A percentile compares a stretch with the other conserved stretches of the same genome.
These are phyloP conservation scores for Sporopachydermia quercuum DNA, from an alignment of 805 yeast species.

Conservation along the genomic window DNA sequence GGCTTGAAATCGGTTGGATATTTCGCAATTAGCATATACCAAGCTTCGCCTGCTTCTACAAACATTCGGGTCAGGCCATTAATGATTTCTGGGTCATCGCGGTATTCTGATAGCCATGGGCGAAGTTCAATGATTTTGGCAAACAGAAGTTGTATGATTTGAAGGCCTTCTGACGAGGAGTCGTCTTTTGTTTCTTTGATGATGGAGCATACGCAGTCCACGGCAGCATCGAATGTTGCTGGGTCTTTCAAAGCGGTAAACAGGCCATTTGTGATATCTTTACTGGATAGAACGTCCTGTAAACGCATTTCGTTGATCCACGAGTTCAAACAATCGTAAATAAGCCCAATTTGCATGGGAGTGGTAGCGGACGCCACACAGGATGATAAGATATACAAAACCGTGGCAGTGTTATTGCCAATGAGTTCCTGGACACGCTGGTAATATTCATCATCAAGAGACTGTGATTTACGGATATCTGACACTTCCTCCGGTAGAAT, in stretches of 20 bases:
- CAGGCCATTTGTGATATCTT: conserved; percentile 44
- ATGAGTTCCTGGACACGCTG: conserved; percentile 49
- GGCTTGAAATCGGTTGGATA: conserved; percentile 56
- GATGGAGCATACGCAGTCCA: conserved; percentile 76
- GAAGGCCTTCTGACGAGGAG: conserved; percentile 34
- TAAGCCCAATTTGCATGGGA: conserved; percentile 22
- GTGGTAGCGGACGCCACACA: conserved; percentile 24
- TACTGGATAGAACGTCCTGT: conserved; percentile 41
- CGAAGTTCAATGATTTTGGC: conserved; percentile 51
- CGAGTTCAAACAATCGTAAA: conserved; percentile 66
- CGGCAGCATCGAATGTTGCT: conserved; percentile 66
- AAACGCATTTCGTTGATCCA: conserved; percentile 87
- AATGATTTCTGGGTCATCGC: conserved; percentile 46
- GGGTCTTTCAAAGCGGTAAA: conserved; percentile 45
- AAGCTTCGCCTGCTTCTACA: conserved; percentile 88
- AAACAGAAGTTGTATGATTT: conserved; percentile 50
- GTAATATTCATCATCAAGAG: conserved; percentile 70
- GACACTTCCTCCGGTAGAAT: conserved; percentile 85
- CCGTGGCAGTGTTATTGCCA: conserved; percentile 48
- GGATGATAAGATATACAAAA: conserved; percentile 46
- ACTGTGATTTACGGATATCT: conserved; percentile 60
- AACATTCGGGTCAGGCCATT: conserved; percentile 62
- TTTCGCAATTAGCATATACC: conserved; percentile 79
- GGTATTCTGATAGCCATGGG: conserved; percentile 26
- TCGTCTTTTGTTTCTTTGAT: conserved; percentile 72